Percentiles rank a stretch among this genome's conserved stretches.
Evolutionary conservation across 768 basidiomycete species (phyloP).

Genomic region (Pulveroboletus sp.): DNA sequence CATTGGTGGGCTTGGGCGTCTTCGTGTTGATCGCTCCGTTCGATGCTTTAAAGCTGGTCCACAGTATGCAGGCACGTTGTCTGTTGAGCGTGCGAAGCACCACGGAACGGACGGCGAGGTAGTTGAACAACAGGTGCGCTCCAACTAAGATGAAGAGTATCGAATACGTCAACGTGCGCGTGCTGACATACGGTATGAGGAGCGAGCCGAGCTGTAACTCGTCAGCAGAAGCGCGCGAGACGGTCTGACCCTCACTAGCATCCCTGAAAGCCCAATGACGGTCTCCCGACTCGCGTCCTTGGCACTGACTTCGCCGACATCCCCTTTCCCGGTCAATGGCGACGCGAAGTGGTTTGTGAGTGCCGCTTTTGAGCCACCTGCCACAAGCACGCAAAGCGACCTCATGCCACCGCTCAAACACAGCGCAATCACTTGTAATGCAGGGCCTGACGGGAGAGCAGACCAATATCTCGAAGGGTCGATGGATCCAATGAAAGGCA

Average conservation of each 20-base stretch:
- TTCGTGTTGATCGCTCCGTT: too few relatives aligned
- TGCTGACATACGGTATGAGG: conserved; percentile 53
- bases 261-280: conserved; percentile 58
- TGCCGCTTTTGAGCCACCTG: too few relatives aligned
- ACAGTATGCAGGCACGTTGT: too few relatives aligned
- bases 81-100: conserved; percentile 38
- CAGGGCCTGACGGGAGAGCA: conserved; percentile 20
- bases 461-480: conserved; percentile 32
- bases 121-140: conserved; percentile 55
- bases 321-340: too few relatives aligned
- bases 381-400: conserved; percentile 31
- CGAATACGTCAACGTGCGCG: conserved; percentile 43
- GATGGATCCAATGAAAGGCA: conserved; percentile 45
- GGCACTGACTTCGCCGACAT: too few relatives aligned
- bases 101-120: conserved; percentile 54
- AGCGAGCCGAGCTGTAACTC: conserved; percentile 48
- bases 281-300: conserved; percentile 28
- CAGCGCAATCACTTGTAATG: conserved; percentile 43
- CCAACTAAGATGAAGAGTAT: conserved; percentile 47
- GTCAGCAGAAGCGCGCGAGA: background rate
- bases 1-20: too few relatives aligned
- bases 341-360: too few relatives aligned
- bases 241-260: conserved; percentile 45
- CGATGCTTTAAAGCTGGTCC: too few relatives aligned
- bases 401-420: conserved; percentile 57